Conservation (phyloP, 768 basidiomycete species). For the Mycena amicta region DNA sequence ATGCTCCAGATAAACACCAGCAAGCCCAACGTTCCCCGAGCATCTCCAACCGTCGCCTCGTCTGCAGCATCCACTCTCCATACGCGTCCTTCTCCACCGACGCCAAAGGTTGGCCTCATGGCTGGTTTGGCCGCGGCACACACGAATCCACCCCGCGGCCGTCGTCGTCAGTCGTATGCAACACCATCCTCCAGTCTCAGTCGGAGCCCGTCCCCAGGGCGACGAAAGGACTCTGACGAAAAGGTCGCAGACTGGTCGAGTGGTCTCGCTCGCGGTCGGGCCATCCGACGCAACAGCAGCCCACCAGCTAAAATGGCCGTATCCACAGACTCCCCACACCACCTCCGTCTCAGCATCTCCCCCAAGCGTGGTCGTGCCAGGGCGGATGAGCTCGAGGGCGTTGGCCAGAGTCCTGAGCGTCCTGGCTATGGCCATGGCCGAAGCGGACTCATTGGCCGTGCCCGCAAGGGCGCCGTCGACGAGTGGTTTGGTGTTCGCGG, state of each 20-base stretch:
- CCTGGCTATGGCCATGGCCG: slow-evolving; percentile 68
- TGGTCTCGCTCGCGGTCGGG: slow-evolving; percentile 44
- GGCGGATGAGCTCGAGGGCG: slow-evolving; percentile 53
- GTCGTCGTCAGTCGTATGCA: slow-evolving; percentile 43
- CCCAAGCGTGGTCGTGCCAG: slow-evolving; percentile 56
- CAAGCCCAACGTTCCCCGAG: slow-evolving; percentile 28
- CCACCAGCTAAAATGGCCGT: slow-evolving; percentile 48
- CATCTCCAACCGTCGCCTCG: slow-evolving; percentile 45
- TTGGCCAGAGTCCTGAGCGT: slow-evolving; percentile 44
- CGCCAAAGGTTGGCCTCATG: slow-evolving; percentile 51
- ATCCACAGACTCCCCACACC: slow-evolving; percentile 30
- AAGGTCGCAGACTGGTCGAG: slow-evolving; percentile 52
- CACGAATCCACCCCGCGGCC: slow-evolving; percentile 51
- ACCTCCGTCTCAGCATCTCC: slow-evolving; percentile 27
- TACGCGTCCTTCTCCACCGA: slow-evolving; percentile 57
- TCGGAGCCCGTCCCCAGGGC: slow-evolving; percentile 45
- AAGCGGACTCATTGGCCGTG: slow-evolving; percentile 58
- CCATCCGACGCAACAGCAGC: slow-evolving; percentile 42
- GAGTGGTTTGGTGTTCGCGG: slow-evolving; percentile 3
- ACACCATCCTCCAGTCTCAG: slow-evolving; percentile 36
- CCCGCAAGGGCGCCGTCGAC: slow-evolving; percentile 26
- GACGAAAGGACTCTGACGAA: slow-evolving; percentile 34
- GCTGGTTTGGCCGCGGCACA: slow-evolving; percentile 30
- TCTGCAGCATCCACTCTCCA: slow-evolving; percentile 51
- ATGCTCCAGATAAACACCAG: slow-evolving; percentile 58